A percentile compares a stretch with the other conserved stretches of the same genome.
Evolutionary conservation across 1,284 basidiomycete genomes (phyloP).

Genomic region (Erythrobasidium hasegawianum): DNA sequence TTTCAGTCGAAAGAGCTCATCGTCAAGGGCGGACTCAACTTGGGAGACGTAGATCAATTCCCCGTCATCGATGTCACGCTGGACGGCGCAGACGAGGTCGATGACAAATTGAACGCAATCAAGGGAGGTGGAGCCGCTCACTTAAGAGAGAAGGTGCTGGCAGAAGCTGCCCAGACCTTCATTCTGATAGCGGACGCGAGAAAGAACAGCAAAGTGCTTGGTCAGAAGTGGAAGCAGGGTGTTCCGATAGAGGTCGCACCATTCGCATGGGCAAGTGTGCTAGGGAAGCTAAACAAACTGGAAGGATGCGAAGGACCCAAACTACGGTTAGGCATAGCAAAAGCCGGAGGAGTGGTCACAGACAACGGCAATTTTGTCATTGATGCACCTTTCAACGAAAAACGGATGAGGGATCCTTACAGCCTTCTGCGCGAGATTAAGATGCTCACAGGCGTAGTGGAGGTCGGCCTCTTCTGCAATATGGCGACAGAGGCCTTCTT

Average conservation of each 20-base stretch:
- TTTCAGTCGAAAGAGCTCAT: constrained; percentile 97
- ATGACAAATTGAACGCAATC: constrained; percentile 82
- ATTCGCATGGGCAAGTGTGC: constrained; percentile 83
- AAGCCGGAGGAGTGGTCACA: constrained; percentile 21
- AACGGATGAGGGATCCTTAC: constrained; percentile 66
- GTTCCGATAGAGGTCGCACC: constrained; percentile 95
- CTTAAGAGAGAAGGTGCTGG: constrained; percentile 92
- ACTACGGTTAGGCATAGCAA: neutral
- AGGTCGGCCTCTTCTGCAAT: constrained; percentile 90
- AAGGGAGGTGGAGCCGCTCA: constrained; percentile 98
- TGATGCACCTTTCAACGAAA: constrained; percentile 71
- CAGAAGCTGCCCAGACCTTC: constrained; percentile 87
- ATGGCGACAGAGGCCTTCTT: constrained; percentile 97
- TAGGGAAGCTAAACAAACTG: constrained; percentile 64
- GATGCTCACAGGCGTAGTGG: constrained; percentile 83
- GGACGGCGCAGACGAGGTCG: constrained; percentile 62
- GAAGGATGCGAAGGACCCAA: constrained; percentile 33
- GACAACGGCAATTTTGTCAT: constrained; percentile 78
- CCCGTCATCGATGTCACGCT: constrained; percentile 89
- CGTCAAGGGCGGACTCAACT: constrained; percentile 68
- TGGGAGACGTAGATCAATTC: constrained; percentile 89
- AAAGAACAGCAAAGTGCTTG: constrained; percentile 54
- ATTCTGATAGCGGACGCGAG: constrained; percentile 93
- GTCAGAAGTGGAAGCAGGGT: constrained; percentile 56
- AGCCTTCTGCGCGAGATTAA: constrained; percentile 49